Conservation (phyloP, 495 filamentous ascomycete species). For the Podospora tetraspora region DNA sequence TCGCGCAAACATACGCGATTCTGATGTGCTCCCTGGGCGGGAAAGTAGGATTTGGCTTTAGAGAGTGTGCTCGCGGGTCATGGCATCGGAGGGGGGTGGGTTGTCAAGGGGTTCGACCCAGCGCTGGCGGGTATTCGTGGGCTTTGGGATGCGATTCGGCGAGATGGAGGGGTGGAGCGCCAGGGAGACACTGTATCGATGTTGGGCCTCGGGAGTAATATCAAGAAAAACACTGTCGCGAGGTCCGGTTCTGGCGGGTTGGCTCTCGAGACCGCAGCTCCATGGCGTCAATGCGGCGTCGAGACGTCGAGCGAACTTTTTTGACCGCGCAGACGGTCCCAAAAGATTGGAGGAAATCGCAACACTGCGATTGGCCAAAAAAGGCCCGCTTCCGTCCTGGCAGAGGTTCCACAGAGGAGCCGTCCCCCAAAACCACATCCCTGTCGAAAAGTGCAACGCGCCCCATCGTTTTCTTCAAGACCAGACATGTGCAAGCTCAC, state of each 20-base stretch:
- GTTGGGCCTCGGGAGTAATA: background rate
- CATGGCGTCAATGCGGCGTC: background rate
- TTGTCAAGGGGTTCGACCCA: background rate
- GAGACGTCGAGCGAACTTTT: background rate
- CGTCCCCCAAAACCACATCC: background rate
- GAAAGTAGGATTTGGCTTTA: slow-evolving; percentile 44
- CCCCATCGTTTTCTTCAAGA: background rate
- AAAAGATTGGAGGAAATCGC: background rate
- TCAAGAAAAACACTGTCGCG: background rate
- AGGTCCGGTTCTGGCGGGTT: background rate
- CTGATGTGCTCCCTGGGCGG: slow-evolving; percentile 35
- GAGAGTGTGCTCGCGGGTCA: slow-evolving; percentile 24
- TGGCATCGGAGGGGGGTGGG: slow-evolving; percentile 24
- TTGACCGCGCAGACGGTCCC: background rate
- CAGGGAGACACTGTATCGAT: background rate
- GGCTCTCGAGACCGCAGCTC: background rate
- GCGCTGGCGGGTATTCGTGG: background rate
- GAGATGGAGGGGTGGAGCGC: background rate
- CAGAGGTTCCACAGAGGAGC: background rate
- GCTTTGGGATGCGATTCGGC: background rate
- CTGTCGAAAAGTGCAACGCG: background rate
- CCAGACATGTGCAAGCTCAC: background rate
- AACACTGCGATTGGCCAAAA: background rate
- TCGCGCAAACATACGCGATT: slow-evolving; percentile 48
- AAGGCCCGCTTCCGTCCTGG: background rate